These are phyloP conservation scores for Aspergillus sp. DNA, from an alignment of 2,329 filamentous ascomycete species.

Conservation along the genomic window DNA sequence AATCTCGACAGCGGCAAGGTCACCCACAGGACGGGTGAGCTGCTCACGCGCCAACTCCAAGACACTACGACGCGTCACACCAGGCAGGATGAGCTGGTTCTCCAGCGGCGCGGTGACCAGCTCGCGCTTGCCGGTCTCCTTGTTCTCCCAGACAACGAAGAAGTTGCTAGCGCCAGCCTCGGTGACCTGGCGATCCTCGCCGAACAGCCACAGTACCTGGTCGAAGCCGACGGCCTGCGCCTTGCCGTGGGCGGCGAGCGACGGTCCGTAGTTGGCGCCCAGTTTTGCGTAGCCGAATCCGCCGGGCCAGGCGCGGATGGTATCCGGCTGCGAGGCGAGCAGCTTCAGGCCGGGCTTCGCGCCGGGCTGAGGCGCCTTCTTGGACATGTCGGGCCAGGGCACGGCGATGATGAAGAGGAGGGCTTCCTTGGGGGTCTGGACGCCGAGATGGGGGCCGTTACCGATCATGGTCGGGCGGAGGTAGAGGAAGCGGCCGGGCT, in stretches of 20 bases:
- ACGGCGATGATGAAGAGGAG: slow-evolving; percentile 78
- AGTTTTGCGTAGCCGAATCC: slow-evolving; percentile 92
- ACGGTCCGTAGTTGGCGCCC: slow-evolving; percentile 89
- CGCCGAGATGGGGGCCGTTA: slow-evolving; percentile 74
- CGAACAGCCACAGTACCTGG: slow-evolving; percentile 94
- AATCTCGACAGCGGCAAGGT: slow-evolving; percentile 70
- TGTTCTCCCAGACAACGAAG: slow-evolving; percentile 70
- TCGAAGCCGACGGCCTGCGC: slow-evolving; percentile 72
- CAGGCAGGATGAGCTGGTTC: slow-evolving; percentile 80
- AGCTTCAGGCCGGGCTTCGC: slow-evolving; percentile 56
- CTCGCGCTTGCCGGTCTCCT: slow-evolving; percentile 59
- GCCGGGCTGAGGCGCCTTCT: slow-evolving; percentile 23
- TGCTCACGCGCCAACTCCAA: slow-evolving; percentile 68
- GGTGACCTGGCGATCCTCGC: slow-evolving; percentile 72
- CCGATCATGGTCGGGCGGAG: slow-evolving; percentile 85
- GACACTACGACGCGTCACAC: slow-evolving; percentile 79
- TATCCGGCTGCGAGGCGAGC: slow-evolving; percentile 75
- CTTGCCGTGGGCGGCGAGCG: slow-evolving; percentile 72
- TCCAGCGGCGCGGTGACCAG: slow-evolving; percentile 81
- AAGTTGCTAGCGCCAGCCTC: slow-evolving; percentile 93
- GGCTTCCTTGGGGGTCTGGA: slow-evolving; percentile 76
- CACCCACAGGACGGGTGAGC: slow-evolving; percentile 46
- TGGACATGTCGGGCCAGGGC: slow-evolving; percentile 33
- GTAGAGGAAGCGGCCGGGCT: slow-evolving; percentile 71
- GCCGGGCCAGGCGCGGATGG: slow-evolving; percentile 87